phyloP scores from a whole-genome alignment of 768 basidiomycete genomes.

The Cystobasidium ongulense region DNA sequence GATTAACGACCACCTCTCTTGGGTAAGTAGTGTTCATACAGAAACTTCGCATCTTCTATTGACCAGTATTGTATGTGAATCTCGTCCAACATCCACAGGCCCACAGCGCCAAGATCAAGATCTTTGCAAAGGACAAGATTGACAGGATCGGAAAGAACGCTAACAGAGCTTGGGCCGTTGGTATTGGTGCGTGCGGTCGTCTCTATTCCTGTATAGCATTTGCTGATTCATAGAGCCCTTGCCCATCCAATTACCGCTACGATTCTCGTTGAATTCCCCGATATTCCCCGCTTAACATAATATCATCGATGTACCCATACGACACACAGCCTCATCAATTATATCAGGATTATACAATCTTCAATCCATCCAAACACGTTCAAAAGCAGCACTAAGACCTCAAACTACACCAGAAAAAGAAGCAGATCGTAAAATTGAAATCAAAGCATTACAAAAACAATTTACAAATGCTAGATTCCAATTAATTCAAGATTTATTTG shows the following conservation, averaged over 20 bases:
- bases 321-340: constrained; percentile 33
- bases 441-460: constrained; percentile 47
- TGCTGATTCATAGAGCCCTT: background rate
- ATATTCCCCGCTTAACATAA: too few species aligned
- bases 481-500: constrained; percentile 72
- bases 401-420: constrained; percentile 57
- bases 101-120: constrained; percentile 40
- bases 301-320: background rate
- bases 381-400: constrained; percentile 40
- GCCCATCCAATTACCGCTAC: background rate
- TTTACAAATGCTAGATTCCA: constrained; percentile 48
- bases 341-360: constrained; percentile 37
- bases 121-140: constrained; percentile 29
- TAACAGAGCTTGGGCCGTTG: constrained; percentile 38
- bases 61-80: constrained; percentile 63
- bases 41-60: constrained; percentile 41
- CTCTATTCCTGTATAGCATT: too few species aligned
- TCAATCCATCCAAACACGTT: constrained; percentile 37
- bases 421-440: constrained; percentile 58
- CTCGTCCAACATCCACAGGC: constrained; percentile 44
- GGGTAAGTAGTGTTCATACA: too few species aligned
- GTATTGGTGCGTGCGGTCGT: constrained; percentile 33
- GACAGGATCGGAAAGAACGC: constrained; percentile 35
- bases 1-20: constrained; percentile 69
- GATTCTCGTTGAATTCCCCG: too few species aligned